These are phyloP conservation scores for Aspergillus brunneoviolaceus DNA, from an alignment of 2,329 filamentous ascomycete genomes.

Conservation along the genomic window DNA sequence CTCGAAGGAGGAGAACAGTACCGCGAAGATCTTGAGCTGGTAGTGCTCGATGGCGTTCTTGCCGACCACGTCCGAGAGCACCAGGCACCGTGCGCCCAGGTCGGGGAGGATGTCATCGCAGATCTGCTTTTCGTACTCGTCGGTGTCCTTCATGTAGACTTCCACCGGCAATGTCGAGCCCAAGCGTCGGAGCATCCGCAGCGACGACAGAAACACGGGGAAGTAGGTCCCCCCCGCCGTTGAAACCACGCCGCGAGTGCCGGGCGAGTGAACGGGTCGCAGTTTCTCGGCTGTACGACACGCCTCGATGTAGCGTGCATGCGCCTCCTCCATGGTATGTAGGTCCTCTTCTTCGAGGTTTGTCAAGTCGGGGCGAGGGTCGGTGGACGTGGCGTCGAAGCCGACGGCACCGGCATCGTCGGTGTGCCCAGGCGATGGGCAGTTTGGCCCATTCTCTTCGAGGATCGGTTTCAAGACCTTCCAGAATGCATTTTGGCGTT, in stretches of 20 bases:
- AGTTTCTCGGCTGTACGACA: slow-evolving; percentile 29
- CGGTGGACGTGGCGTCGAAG: slow-evolving; percentile 31
- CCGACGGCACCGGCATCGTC: slow-evolving; percentile 25
- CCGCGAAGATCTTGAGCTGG: slow-evolving; percentile 58
- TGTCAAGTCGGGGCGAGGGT: slow-evolving; percentile 38
- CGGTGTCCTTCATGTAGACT: slow-evolving; percentile 42
- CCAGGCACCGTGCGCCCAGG: slow-evolving; percentile 44
- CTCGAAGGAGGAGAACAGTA: slow-evolving; percentile 60
- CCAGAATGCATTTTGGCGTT: slow-evolving; percentile 41
- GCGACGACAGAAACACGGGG: slow-evolving; percentile 51
- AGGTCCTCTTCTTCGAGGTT: slow-evolving; percentile 34
- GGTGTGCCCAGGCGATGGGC: slow-evolving; percentile 29
- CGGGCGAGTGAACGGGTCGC: slow-evolving; percentile 37
- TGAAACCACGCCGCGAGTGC: slow-evolving; percentile 52
- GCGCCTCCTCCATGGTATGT: slow-evolving; percentile 38
- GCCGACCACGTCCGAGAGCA: slow-evolving; percentile 45
- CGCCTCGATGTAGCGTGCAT: slow-evolving; percentile 42
- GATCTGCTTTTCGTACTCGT: slow-evolving; percentile 42
- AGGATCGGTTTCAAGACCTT: slow-evolving; percentile 36
- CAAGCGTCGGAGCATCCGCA: slow-evolving; percentile 54
- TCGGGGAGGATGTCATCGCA: slow-evolving; percentile 43
- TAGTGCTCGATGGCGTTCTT: slow-evolving; percentile 44
- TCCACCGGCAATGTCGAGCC: slow-evolving; percentile 53
- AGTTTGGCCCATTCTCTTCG: slow-evolving; percentile 32
- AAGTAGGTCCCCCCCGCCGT: slow-evolving; percentile 51